Conservation (phyloP, 805 yeast species). For the Yamadazyma sp. region DNA sequence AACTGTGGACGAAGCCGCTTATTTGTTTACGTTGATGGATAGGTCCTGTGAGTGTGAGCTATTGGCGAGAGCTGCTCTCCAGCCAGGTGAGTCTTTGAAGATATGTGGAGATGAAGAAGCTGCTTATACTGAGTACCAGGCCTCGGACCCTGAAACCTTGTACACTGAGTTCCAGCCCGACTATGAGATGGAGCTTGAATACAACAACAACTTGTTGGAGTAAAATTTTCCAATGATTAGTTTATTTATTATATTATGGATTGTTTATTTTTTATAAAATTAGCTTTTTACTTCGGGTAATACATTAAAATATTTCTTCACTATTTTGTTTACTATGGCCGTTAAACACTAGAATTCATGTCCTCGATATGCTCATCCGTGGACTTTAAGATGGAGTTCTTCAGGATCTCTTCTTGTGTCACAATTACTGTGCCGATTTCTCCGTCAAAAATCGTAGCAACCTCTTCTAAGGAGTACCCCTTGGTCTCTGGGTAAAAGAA, state of each 20-base stretch:
- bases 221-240: too few species aligned
- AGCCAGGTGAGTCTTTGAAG: slow-evolving; percentile 33
- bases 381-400: background rate
- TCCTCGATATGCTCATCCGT: slow-evolving; percentile 5
- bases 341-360: background rate
- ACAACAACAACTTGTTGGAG: slow-evolving; percentile 8
- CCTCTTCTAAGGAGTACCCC: slow-evolving; percentile 34
- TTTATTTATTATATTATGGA: too few species aligned
- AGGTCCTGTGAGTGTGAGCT: slow-evolving; percentile 32
- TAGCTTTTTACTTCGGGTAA: too few species aligned
- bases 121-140: slow-evolving; percentile 60
- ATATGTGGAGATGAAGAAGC: slow-evolving; percentile 64
- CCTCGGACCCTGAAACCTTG: slow-evolving; percentile 59
- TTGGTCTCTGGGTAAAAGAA: slow-evolving; percentile 31
- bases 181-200: slow-evolving; percentile 39
- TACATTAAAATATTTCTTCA: too few species aligned
- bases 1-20: slow-evolving; percentile 40
- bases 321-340: too few species aligned
- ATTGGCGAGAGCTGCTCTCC: slow-evolving; percentile 21
- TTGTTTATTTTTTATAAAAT: too few species aligned
- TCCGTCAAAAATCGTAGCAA: slow-evolving; percentile 28
- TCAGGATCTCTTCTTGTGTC: slow-evolving; percentile 1
- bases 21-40: slow-evolving; percentile 33
- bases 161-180: slow-evolving; percentile 77
- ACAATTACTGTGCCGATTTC: background rate